Percentiles rank a stretch among this genome's conserved stretches.
Conservation (phyloP, 257 asterid species). For the Solanum sejunctum region DNA sequence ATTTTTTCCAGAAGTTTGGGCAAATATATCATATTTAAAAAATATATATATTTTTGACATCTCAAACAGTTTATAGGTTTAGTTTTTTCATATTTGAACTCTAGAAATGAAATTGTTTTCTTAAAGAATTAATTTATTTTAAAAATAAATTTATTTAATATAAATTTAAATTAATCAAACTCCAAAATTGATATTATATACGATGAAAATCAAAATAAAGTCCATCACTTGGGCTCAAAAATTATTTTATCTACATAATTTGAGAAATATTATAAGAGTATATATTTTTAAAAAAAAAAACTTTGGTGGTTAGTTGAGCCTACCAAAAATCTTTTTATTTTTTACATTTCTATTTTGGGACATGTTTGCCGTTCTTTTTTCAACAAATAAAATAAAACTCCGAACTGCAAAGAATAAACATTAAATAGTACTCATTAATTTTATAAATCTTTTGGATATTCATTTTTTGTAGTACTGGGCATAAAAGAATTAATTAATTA, state of each 20-base stretch:
- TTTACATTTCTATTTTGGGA: background rate
- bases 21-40: background rate
- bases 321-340: background rate
- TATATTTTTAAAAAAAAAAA: background rate
- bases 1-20: background rate
- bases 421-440: background rate
- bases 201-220: background rate
- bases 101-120: background rate
- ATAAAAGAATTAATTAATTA: background rate
- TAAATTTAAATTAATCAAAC: background rate
- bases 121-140: too few relatives aligned
- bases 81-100: too few relatives aligned
- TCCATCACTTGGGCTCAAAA: background rate
- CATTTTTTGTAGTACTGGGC: background rate
- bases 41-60: background rate
- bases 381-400: background rate
- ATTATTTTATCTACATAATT: background rate
- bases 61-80: too few relatives aligned
- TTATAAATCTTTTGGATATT: background rate
- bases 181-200: background rate
- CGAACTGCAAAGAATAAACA: background rate
- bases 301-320: background rate
- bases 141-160: too few relatives aligned
- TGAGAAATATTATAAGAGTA: background rate
- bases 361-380: background rate